Conservation (phyloP, 306 rosid genomes). For the Sesbania bispinosa region DNA sequence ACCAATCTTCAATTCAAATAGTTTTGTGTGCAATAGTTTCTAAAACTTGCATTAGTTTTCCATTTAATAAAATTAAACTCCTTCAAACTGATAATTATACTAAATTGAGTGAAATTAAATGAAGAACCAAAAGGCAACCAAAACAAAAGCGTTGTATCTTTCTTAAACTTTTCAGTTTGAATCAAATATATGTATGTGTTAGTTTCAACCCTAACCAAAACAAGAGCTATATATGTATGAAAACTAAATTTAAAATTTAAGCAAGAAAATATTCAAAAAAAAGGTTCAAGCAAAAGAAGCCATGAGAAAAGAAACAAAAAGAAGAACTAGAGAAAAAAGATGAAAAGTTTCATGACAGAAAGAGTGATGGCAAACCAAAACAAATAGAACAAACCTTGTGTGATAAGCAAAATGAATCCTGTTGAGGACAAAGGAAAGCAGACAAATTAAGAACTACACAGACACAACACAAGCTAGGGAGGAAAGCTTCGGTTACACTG, state of each 20-base stretch:
- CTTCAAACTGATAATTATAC: neutral
- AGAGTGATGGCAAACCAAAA: conserved; percentile 1
- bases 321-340: neutral
- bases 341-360: neutral
- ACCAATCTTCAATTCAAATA: neutral
- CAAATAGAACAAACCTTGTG: conserved; percentile 38
- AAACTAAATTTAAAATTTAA: neutral
- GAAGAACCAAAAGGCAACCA: no score
- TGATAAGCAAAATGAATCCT: conserved; percentile 24
- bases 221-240: neutral
- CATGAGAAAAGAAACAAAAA: neutral
- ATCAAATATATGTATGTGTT: neutral
- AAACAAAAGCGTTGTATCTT: no score
- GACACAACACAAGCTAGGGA: conserved; percentile 30
- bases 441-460: conserved; percentile 37
- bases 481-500: conserved; percentile 36
- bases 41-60: neutral
- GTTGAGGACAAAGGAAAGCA: conserved; percentile 40
- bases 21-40: neutral
- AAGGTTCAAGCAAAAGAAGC: neutral
- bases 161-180: no score
- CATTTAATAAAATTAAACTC: no score
- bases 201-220: neutral
- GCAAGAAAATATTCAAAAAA: conserved; percentile 3
- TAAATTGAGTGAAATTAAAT: neutral